phyloP scores from a whole-genome alignment of 352 stramenopile genomes.

The Globisporangium orthogonon region DNA sequence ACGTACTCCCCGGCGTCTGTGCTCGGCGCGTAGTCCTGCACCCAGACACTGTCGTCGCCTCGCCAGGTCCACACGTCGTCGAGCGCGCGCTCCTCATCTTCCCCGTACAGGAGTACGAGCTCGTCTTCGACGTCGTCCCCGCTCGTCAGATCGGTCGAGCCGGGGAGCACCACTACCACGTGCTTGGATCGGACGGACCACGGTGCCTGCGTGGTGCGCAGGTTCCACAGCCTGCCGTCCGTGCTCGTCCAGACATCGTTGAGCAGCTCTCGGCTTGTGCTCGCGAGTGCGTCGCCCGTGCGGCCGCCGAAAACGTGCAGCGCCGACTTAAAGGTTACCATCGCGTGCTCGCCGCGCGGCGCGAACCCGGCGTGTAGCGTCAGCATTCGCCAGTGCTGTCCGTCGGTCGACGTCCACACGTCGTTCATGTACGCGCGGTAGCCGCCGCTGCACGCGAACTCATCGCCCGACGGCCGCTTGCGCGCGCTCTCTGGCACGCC shows the following conservation, averaged over 20 bases:
- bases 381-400: slow-evolving; percentile 47
- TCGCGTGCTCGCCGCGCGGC: slow-evolving; percentile 58
- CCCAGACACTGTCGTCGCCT: slow-evolving; percentile 21
- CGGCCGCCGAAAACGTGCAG: slow-evolving; percentile 59
- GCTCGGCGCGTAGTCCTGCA: slow-evolving; percentile 34
- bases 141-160: slow-evolving; percentile 27
- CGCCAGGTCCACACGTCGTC: slow-evolving; percentile 68
- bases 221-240: slow-evolving; percentile 39
- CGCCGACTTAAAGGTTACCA: slow-evolving; percentile 48
- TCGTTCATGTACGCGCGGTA: slow-evolving; percentile 69
- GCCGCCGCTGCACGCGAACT: slow-evolving; percentile 56
- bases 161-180: slow-evolving; percentile 32
- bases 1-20: slow-evolving; percentile 40
- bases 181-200: slow-evolving; percentile 58
- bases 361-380: slow-evolving; percentile 32
- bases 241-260: slow-evolving; percentile 70
- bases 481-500: slow-evolving; percentile 47
- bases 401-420: slow-evolving; percentile 61
- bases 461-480: slow-evolving; percentile 43
- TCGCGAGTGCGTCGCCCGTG: slow-evolving; percentile 21
- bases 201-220: slow-evolving; percentile 19
- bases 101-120: slow-evolving; percentile 54
- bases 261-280: slow-evolving; percentile 23
- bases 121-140: slow-evolving; percentile 42
- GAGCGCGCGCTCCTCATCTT: slow-evolving; percentile 49